Percentiles rank a stretch among this genome's conserved stretches.
Conservation (phyloP, 2,329 filamentous ascomycete genomes). For the Chlorencoelia australis region DNA sequence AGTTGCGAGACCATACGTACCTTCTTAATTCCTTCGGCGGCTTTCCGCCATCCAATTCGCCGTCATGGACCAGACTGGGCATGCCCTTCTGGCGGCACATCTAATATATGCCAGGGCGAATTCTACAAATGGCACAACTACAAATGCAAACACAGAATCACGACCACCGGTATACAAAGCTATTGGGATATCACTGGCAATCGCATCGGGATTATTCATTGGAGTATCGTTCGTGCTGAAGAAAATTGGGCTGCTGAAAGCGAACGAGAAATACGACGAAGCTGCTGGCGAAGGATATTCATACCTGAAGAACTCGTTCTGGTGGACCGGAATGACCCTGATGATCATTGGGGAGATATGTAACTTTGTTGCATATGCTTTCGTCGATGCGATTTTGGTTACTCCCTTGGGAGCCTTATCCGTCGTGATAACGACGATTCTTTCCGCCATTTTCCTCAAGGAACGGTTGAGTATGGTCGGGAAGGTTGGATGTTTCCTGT, state of each 20-base stretch:
- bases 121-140: slow-evolving; percentile 24
- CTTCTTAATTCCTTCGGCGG: slow-evolving; percentile 8
- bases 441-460: slow-evolving; percentile 92
- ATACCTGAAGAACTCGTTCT: slow-evolving; percentile 88
- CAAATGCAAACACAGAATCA: slow-evolving; percentile 12
- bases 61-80: slow-evolving; percentile 31
- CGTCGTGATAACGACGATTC: slow-evolving; percentile 82
- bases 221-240: slow-evolving; percentile 92
- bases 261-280: slow-evolving; percentile 94
- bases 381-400: slow-evolving; percentile 91
- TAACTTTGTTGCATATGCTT: slow-evolving; percentile 96
- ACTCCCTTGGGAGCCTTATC: slow-evolving; percentile 85
- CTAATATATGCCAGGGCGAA: slow-evolving; percentile 36
- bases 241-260: slow-evolving; percentile 81
- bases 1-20: slow-evolving; percentile 5
- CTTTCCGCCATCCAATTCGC: slow-evolving; percentile 11
- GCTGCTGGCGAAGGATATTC: slow-evolving; percentile 93
- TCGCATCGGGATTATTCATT: slow-evolving; percentile 85
- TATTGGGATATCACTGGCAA: slow-evolving; percentile 75
- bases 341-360: slow-evolving; percentile 96
- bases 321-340: slow-evolving; percentile 92
- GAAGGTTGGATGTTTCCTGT: slow-evolving; percentile 91
- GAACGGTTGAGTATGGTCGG: slow-evolving; percentile 92
- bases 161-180: slow-evolving; percentile 56
- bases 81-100: slow-evolving; percentile 30